Conservation (phyloP, 1,139 yeast genomes). For the Magnusiomyces fungicola region DNA sequence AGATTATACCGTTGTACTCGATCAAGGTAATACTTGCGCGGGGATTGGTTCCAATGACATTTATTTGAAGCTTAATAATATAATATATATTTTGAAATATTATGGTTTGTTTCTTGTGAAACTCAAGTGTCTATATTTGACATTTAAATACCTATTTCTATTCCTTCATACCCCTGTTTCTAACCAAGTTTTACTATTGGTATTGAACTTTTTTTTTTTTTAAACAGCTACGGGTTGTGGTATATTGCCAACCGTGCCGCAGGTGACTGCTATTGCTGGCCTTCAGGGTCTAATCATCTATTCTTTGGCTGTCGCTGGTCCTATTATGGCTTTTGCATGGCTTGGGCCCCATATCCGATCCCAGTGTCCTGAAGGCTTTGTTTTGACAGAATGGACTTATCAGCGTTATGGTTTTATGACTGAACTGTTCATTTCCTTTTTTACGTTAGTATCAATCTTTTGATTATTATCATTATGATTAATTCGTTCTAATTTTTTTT, state of each 20-base stretch:
- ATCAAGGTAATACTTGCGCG: constrained; percentile 87
- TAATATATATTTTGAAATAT: too few species aligned
- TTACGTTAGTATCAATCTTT: constrained; percentile 40
- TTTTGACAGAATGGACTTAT: constrained; percentile 91
- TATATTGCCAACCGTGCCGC: constrained; percentile 73
- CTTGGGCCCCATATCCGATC: constrained; percentile 75
- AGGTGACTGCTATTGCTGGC: constrained; percentile 81
- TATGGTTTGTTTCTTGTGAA: too few species aligned
- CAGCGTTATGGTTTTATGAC: constrained; percentile 68
- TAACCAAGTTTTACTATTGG: too few species aligned
- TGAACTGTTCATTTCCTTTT: constrained; percentile 67
- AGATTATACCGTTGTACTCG: constrained; percentile 79
- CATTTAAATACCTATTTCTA: too few species aligned
- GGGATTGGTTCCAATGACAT: constrained; percentile 40
- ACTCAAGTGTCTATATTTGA: too few species aligned
- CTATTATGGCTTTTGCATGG: constrained; percentile 72
- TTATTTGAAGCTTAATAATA: too few species aligned
- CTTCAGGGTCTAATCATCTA: constrained; percentile 85
- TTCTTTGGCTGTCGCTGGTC: constrained; percentile 73
- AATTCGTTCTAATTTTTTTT: background rate
- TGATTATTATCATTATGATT: background rate
- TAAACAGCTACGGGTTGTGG: constrained; percentile 82
- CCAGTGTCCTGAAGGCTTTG: constrained; percentile 84
- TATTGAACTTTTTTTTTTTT: constrained; percentile 11
- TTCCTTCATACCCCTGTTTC: too few species aligned